Evolutionary conservation across 2,329 filamentous ascomycete genomes (phyloP).

Genomic region (Fusarium abutilonis): DNA sequence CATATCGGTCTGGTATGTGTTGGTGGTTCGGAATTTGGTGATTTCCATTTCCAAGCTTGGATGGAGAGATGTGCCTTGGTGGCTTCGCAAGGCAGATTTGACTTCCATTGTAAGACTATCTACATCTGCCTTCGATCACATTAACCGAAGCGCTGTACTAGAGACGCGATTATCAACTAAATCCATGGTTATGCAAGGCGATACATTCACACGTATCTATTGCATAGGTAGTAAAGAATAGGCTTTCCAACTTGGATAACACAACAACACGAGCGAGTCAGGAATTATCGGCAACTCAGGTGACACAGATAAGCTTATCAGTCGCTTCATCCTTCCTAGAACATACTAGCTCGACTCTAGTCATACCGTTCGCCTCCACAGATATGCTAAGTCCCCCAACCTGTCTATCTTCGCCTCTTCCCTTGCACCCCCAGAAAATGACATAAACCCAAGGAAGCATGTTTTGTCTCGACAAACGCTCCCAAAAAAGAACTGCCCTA

Average conservation of each 20-base stretch:
- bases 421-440: background rate
- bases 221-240: background rate
- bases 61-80: too few species aligned
- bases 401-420: constrained; percentile 16
- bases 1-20: too few species aligned
- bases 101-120: too few species aligned
- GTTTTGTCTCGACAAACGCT: constrained; percentile 4
- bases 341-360: background rate
- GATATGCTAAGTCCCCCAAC: background rate
- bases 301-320: constrained; percentile 13
- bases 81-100: too few species aligned
- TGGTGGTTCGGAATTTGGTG: too few species aligned
- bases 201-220: background rate
- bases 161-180: too few species aligned
- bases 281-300: background rate
- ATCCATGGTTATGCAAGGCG: background rate
- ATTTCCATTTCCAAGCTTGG: too few species aligned
- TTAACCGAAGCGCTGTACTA: too few species aligned
- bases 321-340: constrained; percentile 22
- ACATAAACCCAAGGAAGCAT: constrained; percentile 23
- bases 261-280: constrained; percentile 5
- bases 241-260: constrained; percentile 4
- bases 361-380: constrained; percentile 7
- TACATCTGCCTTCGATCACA: too few species aligned
- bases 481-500: background rate